These are phyloP conservation scores for Ceratocystis harringtonii DNA, from an alignment of 2,329 filamentous ascomycete species.

Conservation along the genomic window DNA sequence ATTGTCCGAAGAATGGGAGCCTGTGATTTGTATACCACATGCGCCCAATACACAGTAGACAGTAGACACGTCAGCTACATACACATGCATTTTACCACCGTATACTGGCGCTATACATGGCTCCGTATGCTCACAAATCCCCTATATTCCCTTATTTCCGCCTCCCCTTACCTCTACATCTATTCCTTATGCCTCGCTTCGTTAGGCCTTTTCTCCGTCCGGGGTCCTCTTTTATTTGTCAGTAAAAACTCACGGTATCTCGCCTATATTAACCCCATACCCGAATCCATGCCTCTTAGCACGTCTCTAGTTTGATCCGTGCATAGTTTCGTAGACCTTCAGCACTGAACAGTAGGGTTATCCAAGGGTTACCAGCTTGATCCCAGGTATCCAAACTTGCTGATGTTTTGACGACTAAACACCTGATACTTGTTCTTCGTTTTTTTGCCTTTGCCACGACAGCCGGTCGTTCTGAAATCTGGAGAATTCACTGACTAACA, in stretches of 20 bases:
- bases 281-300: background rate
- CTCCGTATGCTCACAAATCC: too few species aligned
- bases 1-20: too few species aligned
- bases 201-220: background rate
- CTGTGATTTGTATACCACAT: too few species aligned
- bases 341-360: background rate
- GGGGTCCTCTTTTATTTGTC: background rate
- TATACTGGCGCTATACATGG: too few species aligned
- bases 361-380: background rate
- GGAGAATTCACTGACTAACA: background rate
- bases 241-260: background rate
- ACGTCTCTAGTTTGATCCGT: background rate
- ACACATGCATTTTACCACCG: too few species aligned
- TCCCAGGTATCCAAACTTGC: background rate
- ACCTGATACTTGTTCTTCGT: background rate
- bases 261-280: background rate
- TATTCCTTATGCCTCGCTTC: too few species aligned
- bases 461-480: background rate
- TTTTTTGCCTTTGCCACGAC: too few species aligned
- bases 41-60: too few species aligned
- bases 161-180: too few species aligned
- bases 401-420: background rate
- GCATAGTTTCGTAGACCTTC: background rate
- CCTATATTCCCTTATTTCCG: too few species aligned
- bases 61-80: too few species aligned